phyloP scores from a whole-genome alignment of 1,284 basidiomycete species.

The Cryptococcus amylolentus region DNA sequence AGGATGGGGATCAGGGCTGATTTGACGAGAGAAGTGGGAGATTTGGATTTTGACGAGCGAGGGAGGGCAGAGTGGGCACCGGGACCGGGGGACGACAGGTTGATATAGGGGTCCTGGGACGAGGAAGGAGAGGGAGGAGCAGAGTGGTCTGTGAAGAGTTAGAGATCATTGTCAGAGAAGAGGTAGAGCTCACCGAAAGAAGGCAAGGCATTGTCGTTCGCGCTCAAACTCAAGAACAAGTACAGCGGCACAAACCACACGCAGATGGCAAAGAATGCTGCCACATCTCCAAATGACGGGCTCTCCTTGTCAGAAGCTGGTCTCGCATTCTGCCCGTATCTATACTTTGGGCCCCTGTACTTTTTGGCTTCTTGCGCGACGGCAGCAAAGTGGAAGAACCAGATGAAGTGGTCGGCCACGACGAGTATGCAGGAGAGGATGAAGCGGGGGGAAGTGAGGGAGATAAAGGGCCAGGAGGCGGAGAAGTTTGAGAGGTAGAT shows the following conservation, averaged over 20 bases:
- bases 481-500: conserved; percentile 91
- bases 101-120: conserved; percentile 12
- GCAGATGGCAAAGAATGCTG: conserved; percentile 86
- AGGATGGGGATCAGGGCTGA: conserved; percentile 57
- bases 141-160: conserved; percentile 10
- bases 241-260: conserved; percentile 90
- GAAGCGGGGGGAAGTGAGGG: conserved; percentile 75
- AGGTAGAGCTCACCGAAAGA: conserved; percentile 43
- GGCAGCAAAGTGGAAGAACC: conserved; percentile 88
- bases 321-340: conserved; percentile 21
- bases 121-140: conserved; percentile 27
- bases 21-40: conserved; percentile 61
- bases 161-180: not conserved
- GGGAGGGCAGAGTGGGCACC: not conserved
- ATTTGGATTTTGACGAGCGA: conserved; percentile 8
- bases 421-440: conserved; percentile 77
- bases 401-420: conserved; percentile 82
- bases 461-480: conserved; percentile 80
- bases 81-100: conserved; percentile 26
- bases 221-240: conserved; percentile 86
- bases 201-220: conserved; percentile 90
- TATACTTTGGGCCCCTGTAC: conserved; percentile 32
- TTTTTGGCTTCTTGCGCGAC: conserved; percentile 56
- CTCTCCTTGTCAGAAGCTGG: conserved; percentile 28
- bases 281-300: conserved; percentile 80